phyloP scores from a whole-genome alignment of 2,329 filamentous ascomycete genomes.

The Aspergillus brunneoviolaceus region DNA sequence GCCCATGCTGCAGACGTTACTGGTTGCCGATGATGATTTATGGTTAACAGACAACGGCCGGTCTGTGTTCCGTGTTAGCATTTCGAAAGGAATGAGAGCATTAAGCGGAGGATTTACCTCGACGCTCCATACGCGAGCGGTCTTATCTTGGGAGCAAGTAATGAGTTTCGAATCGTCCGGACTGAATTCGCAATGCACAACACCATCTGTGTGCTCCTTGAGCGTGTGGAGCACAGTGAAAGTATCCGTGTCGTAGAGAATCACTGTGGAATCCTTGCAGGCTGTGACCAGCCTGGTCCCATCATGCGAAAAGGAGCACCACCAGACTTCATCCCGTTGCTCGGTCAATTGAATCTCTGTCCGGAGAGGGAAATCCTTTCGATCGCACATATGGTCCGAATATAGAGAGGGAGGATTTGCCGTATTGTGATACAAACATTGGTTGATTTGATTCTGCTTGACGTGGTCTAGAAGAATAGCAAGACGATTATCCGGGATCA shows the following conservation, averaged over 20 bases:
- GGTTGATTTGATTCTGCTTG: constrained; percentile 77
- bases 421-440: constrained; percentile 87
- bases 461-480: constrained; percentile 78
- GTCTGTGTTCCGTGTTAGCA: constrained; percentile 48
- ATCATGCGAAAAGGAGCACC: constrained; percentile 84
- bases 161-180: constrained; percentile 85
- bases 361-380: constrained; percentile 73
- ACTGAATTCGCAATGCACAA: constrained; percentile 85
- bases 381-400: constrained; percentile 81
- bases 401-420: constrained; percentile 78
- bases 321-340: constrained; percentile 85
- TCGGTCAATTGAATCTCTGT: constrained; percentile 68
- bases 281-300: constrained; percentile 80
- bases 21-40: constrained; percentile 74
- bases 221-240: constrained; percentile 66
- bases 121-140: constrained; percentile 73
- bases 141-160: constrained; percentile 74
- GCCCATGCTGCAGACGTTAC: constrained; percentile 91
- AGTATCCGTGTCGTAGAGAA: constrained; percentile 76
- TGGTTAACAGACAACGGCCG: constrained; percentile 61
- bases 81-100: not conserved
- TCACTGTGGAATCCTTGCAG: constrained; percentile 70
- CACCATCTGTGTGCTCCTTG: constrained; percentile 65
- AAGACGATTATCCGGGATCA: constrained; percentile 90
- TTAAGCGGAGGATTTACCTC: constrained; percentile 47